Evolutionary conservation across 2,329 filamentous ascomycete species (phyloP).

Genomic region (Fusarium sp.): DNA sequence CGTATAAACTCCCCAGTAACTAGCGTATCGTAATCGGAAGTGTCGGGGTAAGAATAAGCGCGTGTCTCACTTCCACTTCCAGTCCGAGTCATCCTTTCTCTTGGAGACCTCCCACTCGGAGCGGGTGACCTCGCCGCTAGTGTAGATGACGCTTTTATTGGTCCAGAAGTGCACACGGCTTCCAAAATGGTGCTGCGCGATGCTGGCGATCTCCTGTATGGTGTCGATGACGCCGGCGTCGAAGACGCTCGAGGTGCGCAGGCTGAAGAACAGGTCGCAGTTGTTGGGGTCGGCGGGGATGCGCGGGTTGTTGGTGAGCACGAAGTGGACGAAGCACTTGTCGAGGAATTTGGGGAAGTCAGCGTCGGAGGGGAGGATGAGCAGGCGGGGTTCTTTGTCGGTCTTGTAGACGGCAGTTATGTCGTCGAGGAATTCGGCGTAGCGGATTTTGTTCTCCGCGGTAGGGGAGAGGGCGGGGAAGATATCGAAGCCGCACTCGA

Average conservation of each 20-base stretch:
- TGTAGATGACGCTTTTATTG: neutral
- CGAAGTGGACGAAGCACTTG: neutral
- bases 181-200: neutral
- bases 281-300: neutral
- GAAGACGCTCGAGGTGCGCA: neutral
- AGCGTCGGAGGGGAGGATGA: neutral
- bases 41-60: neutral
- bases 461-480: neutral
- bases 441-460: neutral
- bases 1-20: neutral
- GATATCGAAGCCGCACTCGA: constrained; percentile 11
- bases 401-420: neutral
- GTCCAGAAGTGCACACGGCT: neutral
- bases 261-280: constrained; percentile 4
- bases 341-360: neutral
- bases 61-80: neutral
- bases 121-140: neutral
- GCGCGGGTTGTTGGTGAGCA: neutral
- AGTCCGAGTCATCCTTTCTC: neutral
- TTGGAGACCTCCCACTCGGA: neutral
- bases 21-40: neutral
- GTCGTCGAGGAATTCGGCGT: neutral
- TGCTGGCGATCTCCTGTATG: neutral
- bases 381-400: neutral
- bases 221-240: neutral